Percentiles rank a stretch among this genome's conserved stretches.
phyloP scores from a whole-genome alignment of 140 eudicot genomes.

The Cichorium intybus region DNA sequence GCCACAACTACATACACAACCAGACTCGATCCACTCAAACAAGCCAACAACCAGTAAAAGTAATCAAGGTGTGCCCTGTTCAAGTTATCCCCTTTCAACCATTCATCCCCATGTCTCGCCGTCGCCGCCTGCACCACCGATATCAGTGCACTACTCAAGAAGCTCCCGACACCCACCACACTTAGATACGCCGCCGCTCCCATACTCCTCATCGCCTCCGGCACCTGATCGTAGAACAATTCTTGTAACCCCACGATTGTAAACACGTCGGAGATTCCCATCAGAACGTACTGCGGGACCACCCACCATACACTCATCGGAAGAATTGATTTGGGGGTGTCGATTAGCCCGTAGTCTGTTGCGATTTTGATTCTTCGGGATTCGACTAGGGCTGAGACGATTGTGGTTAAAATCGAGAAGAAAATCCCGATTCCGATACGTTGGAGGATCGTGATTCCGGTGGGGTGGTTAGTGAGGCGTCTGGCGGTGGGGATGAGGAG shows the following conservation, averaged over 20 bases:
- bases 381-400: constrained; percentile 45
- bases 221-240: constrained; percentile 67
- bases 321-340: constrained; percentile 13
- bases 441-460: constrained; percentile 52
- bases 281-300: constrained; percentile 48
- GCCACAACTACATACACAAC: constrained; percentile 49
- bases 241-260: constrained; percentile 67
- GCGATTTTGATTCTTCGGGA: constrained; percentile 34
- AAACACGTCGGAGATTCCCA: constrained; percentile 52
- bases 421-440: constrained; percentile 45
- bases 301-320: constrained; percentile 70
- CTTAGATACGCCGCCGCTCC: constrained; percentile 66
- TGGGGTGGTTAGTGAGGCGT: constrained; percentile 35
- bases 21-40: constrained; percentile 38
- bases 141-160: constrained; percentile 54
- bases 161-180: constrained; percentile 55
- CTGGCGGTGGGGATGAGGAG: constrained; percentile 41
- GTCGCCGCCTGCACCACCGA: constrained; percentile 41
- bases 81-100: constrained; percentile 53
- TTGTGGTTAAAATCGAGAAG: constrained; percentile 38
- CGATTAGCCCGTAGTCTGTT: constrained; percentile 19
- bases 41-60: constrained; percentile 69
- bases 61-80: constrained; percentile 51
- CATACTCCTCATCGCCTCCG: constrained; percentile 65
- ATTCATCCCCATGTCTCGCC: constrained; percentile 33